phyloP scores from a whole-genome alignment of 805 yeast species.

The Candida sithepensis region DNA sequence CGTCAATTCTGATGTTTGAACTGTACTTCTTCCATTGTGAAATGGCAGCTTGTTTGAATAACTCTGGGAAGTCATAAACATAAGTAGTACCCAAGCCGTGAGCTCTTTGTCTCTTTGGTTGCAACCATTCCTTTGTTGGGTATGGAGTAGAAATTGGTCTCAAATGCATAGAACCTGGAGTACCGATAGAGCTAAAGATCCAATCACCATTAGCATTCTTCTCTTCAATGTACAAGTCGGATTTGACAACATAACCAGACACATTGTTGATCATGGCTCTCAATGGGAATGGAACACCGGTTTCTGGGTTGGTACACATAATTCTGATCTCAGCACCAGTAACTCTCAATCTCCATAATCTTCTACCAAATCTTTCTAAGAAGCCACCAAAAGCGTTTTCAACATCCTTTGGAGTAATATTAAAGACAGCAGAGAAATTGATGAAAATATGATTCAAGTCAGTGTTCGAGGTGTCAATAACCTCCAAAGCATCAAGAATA shows the following conservation, averaged over 20 bases:
- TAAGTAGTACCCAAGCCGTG: conserved; percentile 98
- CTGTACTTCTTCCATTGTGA: conserved; percentile 78
- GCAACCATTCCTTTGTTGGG: conserved; percentile 96
- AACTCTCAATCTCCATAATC: conserved; percentile 94
- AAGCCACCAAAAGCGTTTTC: conserved; percentile 97
- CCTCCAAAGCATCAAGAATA: conserved; percentile 90
- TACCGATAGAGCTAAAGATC: conserved; percentile 93
- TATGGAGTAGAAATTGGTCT: conserved; percentile 95
- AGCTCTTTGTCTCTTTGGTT: conserved; percentile 98
- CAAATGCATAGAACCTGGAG: conserved; percentile 96
- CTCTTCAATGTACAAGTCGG: conserved; percentile 92
- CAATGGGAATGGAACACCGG: conserved; percentile 90
- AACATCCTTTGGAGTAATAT: conserved; percentile 91
- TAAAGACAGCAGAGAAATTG: conserved; percentile 94
- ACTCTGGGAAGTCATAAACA: conserved; percentile 97
- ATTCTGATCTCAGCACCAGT: conserved; percentile 97
- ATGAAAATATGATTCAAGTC: conserved; percentile 97
- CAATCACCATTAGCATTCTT: conserved; percentile 91
- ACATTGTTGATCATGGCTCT: conserved; percentile 96
- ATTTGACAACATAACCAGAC: conserved; percentile 94
- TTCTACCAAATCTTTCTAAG: conserved; percentile 94
- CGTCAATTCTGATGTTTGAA: conserved; percentile 57
- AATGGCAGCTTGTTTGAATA: conserved; percentile 88
- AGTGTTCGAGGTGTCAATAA: conserved; percentile 89
- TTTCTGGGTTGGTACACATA: conserved; percentile 83